These are phyloP conservation scores for Ganoderma meredithae DNA, from an alignment of 1,284 basidiomycete species.

Conservation along the genomic window DNA sequence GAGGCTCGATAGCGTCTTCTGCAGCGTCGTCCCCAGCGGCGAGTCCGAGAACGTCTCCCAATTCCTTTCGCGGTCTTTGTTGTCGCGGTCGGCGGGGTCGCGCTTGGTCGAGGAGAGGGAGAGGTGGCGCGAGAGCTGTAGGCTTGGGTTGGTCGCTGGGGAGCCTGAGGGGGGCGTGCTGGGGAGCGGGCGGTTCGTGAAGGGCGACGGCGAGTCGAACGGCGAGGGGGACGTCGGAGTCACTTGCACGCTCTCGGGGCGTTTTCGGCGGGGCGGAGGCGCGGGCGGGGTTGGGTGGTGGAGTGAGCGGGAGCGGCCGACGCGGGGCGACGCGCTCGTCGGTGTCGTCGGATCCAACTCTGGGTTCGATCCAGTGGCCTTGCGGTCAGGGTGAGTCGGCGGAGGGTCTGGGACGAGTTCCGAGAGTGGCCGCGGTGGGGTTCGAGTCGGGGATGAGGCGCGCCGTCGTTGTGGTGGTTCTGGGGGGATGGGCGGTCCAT, in stretches of 20 bases:
- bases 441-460: conserved; percentile 34
- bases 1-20: conserved; percentile 54
- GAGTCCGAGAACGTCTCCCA: conserved; percentile 34
- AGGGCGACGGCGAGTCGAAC: conserved; percentile 23
- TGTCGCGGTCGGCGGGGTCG: conserved; percentile 33
- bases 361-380: conserved; percentile 37
- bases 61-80: conserved; percentile 16
- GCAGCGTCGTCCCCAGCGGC: conserved; percentile 48
- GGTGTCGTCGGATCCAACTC: conserved; percentile 32
- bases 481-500: conserved; percentile 17
- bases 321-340: conserved; percentile 45
- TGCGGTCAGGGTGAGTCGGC: conserved; percentile 67
- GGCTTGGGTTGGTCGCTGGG: conserved; percentile 4
- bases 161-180: background rate
- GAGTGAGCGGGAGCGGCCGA: conserved; percentile 63
- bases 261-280: conserved; percentile 52
- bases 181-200: conserved; percentile 24
- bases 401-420: conserved; percentile 48
- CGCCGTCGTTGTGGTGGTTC: conserved; percentile 31
- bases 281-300: conserved; percentile 55
- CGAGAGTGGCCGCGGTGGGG: conserved; percentile 34
- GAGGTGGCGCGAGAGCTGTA: conserved; percentile 46
- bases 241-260: conserved; percentile 72
- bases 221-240: conserved; percentile 35
- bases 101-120: conserved; percentile 39